Evolutionary conservation across 495 filamentous ascomycete genomes (phyloP).

Genomic region (Aspergillus indologenus): DNA sequence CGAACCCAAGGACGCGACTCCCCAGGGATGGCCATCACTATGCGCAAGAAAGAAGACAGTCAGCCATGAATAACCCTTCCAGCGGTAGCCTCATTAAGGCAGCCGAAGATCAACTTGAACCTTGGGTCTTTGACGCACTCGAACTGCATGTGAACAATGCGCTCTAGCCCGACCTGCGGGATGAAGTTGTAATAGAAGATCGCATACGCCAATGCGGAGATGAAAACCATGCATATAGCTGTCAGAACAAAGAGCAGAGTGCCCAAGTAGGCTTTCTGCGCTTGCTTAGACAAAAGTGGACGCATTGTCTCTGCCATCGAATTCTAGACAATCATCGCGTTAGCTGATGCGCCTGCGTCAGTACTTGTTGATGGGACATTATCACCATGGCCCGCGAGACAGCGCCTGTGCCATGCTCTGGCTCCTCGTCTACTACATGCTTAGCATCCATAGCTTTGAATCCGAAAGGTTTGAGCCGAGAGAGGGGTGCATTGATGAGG

Average conservation of each 20-base stretch:
- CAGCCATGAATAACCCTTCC: neutral
- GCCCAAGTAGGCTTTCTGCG: conserved; percentile 68
- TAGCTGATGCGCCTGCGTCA: conserved; percentile 2
- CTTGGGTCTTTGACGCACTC: conserved; percentile 47
- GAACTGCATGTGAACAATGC: conserved; percentile 78
- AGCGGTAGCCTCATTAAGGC: neutral
- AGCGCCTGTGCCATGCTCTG: conserved; percentile 10
- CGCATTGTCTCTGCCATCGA: conserved; percentile 33
- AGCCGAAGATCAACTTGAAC: neutral
- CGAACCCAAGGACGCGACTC: conserved; percentile 36
- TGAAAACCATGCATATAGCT: conserved; percentile 54
- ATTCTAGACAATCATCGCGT: conserved; percentile 25
- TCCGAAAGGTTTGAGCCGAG: neutral
- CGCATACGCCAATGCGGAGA: conserved; percentile 66
- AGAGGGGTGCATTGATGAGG: neutral
- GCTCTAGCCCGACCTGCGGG: conserved; percentile 63
- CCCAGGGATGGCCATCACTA: conserved; percentile 45
- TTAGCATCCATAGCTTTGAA: conserved; percentile 23
- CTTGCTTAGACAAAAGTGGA: conserved; percentile 60
- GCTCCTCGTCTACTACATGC: conserved; percentile 27
- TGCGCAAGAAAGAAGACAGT: neutral
- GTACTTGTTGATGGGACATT: neutral
- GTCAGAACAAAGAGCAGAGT: conserved; percentile 61
- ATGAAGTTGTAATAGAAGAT: conserved; percentile 82
- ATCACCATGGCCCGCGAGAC: conserved; percentile 20